Percentiles rank a stretch among this genome's conserved stretches.
phyloP scores from a whole-genome alignment of 257 asterid genomes.

The Nicotiana knightiana region DNA sequence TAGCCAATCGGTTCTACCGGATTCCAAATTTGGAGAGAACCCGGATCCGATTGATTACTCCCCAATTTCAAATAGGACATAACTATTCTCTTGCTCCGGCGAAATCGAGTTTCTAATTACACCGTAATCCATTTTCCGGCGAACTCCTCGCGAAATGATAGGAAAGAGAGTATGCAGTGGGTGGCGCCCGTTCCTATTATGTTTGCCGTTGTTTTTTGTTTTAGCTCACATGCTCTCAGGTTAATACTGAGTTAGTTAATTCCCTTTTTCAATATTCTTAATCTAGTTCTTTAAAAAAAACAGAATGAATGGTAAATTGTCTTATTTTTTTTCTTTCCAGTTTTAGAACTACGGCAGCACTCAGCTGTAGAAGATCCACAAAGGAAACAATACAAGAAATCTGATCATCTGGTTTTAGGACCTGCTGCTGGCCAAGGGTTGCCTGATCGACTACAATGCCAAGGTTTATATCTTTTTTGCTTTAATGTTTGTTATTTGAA shows the following conservation, averaged over 20 bases:
- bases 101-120: background rate
- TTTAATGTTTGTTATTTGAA: background rate
- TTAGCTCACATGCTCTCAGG: conserved; percentile 59
- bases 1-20: too few relatives aligned
- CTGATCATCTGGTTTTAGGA: conserved; percentile 67
- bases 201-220: conserved; percentile 47
- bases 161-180: conserved; percentile 55
- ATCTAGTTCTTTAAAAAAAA: background rate
- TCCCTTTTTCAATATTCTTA: background rate
- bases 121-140: background rate
- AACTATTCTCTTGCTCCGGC: background rate
- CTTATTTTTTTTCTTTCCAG: conserved; percentile 28
- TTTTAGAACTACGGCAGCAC: conserved; percentile 49
- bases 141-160: conserved; percentile 21
- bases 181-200: conserved; percentile 63
- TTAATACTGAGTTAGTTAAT: background rate
- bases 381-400: conserved; percentile 42
- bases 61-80: too few relatives aligned
- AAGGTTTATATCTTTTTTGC: conserved; percentile 32
- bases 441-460: conserved; percentile 78
- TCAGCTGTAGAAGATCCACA: conserved; percentile 23
- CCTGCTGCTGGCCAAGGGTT: conserved; percentile 84
- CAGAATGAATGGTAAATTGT: conserved; percentile 1
- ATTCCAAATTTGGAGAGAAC: too few relatives aligned
- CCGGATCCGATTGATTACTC: too few relatives aligned